Percentiles rank a stretch among this genome's conserved stretches.
Conservation (phyloP, 495 filamentous ascomycete genomes). For the Patellaria atrata region DNA sequence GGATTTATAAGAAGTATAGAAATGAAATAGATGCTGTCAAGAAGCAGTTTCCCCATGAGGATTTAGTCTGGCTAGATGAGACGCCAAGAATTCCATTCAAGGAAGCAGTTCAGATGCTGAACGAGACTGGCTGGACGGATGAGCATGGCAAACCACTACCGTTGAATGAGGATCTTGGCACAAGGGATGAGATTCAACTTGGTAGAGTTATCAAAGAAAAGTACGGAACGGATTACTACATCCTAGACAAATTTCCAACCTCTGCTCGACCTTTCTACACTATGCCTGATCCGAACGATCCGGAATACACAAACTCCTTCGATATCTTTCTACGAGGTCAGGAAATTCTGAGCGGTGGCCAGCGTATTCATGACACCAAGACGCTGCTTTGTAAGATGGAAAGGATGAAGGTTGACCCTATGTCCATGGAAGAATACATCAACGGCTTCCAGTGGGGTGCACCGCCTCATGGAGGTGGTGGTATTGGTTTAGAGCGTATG, state of each 20-base stretch:
- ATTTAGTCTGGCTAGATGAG: conserved; percentile 63
- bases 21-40: conserved; percentile 33
- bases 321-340: conserved; percentile 92
- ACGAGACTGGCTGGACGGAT: conserved; percentile 62
- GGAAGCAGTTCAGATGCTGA: conserved; percentile 66
- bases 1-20: conserved; percentile 34
- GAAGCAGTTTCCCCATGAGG: conserved; percentile 49
- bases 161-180: conserved; percentile 63
- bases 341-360: conserved; percentile 81
- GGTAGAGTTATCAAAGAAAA: conserved; percentile 73
- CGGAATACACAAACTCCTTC: conserved; percentile 72
- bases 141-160: conserved; percentile 58
- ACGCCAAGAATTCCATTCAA: conserved; percentile 70
- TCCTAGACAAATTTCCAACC: conserved; percentile 84
- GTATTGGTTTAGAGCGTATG: conserved; percentile 78
- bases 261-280: conserved; percentile 83
- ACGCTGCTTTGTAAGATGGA: conserved; percentile 68
- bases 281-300: conserved; percentile 70
- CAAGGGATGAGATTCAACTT: conserved; percentile 74
- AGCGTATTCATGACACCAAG: conserved; percentile 72
- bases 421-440: conserved; percentile 73
- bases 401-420: conserved; percentile 56
- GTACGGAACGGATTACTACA: conserved; percentile 81
- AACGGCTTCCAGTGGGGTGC: conserved; percentile 78
- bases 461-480: conserved; percentile 80